Percentiles rank a stretch among this genome's conserved stretches.
Evolutionary conservation across 2,329 filamentous ascomycete genomes (phyloP).

Genomic region (Pseudophaeomoniella oleicola): DNA sequence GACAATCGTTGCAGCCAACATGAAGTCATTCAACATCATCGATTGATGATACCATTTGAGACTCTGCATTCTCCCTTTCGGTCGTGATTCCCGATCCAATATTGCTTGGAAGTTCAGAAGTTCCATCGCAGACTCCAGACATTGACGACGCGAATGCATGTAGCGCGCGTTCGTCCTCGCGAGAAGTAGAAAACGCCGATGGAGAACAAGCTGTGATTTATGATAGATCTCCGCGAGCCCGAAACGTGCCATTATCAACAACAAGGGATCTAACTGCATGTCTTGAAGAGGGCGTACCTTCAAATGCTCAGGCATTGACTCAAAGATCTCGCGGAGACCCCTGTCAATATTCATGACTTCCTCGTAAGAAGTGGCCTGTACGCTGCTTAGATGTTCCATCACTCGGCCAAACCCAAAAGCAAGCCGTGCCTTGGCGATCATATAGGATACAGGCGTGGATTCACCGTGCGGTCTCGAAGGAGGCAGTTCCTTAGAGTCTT

Average conservation of each 20-base stretch:
- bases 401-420: constrained; percentile 28
- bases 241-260: constrained; percentile 64
- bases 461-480: constrained; percentile 41
- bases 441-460: constrained; percentile 39
- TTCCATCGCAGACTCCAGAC: constrained; percentile 74
- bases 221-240: constrained; percentile 74
- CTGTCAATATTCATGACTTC: constrained; percentile 46
- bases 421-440: constrained; percentile 30
- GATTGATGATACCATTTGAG: constrained; percentile 69
- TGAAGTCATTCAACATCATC: constrained; percentile 69
- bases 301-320: constrained; percentile 65
- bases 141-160: constrained; percentile 66
- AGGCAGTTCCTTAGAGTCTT: constrained; percentile 40
- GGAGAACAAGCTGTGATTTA: constrained; percentile 77
- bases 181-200: constrained; percentile 71
- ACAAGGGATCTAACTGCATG: constrained; percentile 52
- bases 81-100: constrained; percentile 59
- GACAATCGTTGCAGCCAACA: constrained; percentile 73
- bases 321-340: constrained; percentile 39
- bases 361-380: constrained; percentile 38
- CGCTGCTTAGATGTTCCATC: constrained; percentile 25
- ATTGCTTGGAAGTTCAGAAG: constrained; percentile 65
- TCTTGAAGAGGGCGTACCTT: constrained; percentile 62
- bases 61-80: constrained; percentile 54
- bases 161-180: constrained; percentile 69